Base-by-base conservation (phyloP, 2,329 filamentous ascomycete genomes). In the Ophidiomyces ophidiicola region DNA sequence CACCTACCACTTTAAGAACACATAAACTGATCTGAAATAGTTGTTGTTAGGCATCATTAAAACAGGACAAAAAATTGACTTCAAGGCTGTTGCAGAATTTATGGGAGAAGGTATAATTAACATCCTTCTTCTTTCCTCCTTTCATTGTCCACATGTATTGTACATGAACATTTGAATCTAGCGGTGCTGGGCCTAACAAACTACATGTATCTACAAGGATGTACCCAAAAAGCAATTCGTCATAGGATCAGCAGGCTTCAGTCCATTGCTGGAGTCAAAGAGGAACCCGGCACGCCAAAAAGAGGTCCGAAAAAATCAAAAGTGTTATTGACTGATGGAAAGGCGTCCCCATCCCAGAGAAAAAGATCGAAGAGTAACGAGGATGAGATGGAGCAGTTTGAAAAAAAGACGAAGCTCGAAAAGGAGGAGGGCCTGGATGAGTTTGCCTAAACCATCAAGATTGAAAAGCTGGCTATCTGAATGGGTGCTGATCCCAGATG, bases 21-120 rank as follows among this genome's bases (percentile, higher is more conserved):
- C 6, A 6, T n/a, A 18, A 25, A 18, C 24, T 38, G 30, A 35
- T 14, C 15, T 3, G 14, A 32, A 34, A 19, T 29, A 55, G 53
- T 47, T 56, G 5, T 45, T 56, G 1, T 24, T 50, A 5, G 46
- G 42, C 1, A 50, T 56, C 25, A 33, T 56, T 1, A 18, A 41
- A 2, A 50, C 44, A 1, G 41, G 39, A 3, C 23, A 31, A 2
- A 54, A 51, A 18, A 18, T 50, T 6, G 48, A 56, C 28, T 39
- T 42, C 25, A 32, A 44, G 4, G 45, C 41, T 0, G 28, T 56
- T 6, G 48, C 49, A 0, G 35, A 49, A 2, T 48, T 39, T 21
- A 53, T 55, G 51, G 53, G 53, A 1, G 32, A 40, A 3, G 44
- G 44, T 43, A 38, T 17, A 33, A 15, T 41, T 24, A 28, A n/a